A percentile compares a stretch with the other conserved stretches of the same genome.
phyloP scores from a whole-genome alignment of 805 yeast genomes.

The Starmerella lactis-condensi region DNA sequence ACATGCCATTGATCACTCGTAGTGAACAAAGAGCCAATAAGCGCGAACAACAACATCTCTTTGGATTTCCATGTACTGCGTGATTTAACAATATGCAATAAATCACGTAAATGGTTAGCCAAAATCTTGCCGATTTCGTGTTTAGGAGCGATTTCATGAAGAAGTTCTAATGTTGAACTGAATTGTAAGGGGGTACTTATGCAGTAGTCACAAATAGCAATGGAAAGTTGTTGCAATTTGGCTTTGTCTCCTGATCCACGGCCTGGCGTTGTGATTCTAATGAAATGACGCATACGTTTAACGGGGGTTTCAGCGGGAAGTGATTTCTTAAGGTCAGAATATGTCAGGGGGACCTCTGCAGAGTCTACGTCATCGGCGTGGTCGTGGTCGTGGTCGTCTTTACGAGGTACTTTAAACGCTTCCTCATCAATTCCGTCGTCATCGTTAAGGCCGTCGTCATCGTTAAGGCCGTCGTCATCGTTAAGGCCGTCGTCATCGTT shows the following conservation, averaged over 20 bases:
- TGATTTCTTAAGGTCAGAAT: slow-evolving; percentile 3
- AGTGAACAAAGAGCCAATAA: slow-evolving; percentile 66
- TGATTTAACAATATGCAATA: slow-evolving; percentile 38
- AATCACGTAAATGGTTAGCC: slow-evolving; percentile 42
- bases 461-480: not conserved
- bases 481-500: slow-evolving; percentile 1
- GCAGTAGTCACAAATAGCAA: slow-evolving; percentile 42
- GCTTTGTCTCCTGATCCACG: slow-evolving; percentile 68
- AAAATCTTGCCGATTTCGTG: slow-evolving; percentile 36
- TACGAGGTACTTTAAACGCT: slow-evolving; percentile 12
- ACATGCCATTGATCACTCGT: slow-evolving; percentile 92
- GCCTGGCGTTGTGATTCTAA: slow-evolving; percentile 52
- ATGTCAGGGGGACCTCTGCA: slow-evolving; percentile 8
- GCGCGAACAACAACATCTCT: slow-evolving; percentile 48
- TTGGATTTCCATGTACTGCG: slow-evolving; percentile 22
- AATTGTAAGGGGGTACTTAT: slow-evolving; percentile 19
- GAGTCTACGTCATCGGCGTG: not conserved
- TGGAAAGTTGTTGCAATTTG: slow-evolving; percentile 43
- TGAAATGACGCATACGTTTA: slow-evolving; percentile 31
- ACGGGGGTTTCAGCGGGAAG: slow-evolving; percentile 8
- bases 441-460: not conserved
- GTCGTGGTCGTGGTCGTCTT: not conserved
- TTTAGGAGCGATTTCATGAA: slow-evolving; percentile 41
- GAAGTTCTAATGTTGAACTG: slow-evolving; percentile 21
- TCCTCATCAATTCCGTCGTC: slow-evolving; percentile 15